phyloP scores from a whole-genome alignment of 257 asterid species.

The Solanum bulbocastanum region DNA sequence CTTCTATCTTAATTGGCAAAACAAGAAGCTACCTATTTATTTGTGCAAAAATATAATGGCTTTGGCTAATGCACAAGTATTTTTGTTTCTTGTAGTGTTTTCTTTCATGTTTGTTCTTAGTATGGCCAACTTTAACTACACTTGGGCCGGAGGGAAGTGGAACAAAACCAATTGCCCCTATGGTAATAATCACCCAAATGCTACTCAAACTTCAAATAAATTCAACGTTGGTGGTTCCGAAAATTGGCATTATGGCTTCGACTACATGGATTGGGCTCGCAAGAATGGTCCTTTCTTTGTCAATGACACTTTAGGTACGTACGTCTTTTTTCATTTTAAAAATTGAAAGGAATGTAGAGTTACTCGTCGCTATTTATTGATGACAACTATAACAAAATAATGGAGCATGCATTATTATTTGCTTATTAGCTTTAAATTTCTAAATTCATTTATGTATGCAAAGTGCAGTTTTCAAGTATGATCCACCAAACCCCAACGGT shows the following conservation, averaged over 20 bases:
- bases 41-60: conserved; percentile 6
- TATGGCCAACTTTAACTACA: conserved; percentile 20
- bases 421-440: not conserved
- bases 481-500: conserved; percentile 49
- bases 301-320: conserved; percentile 46
- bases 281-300: conserved; percentile 46
- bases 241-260: conserved; percentile 57
- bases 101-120: not conserved
- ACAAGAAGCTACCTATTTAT: not conserved
- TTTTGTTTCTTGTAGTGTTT: conserved; percentile 2
- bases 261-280: conserved; percentile 63
- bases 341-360: not conserved
- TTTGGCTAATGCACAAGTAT: not conserved
- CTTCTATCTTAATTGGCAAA: not conserved
- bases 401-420: too few species aligned
- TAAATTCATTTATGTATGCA: not conserved
- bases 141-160: conserved; percentile 14
- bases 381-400: too few species aligned
- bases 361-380: not conserved
- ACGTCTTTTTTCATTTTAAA: not conserved
- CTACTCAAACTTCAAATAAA: conserved; percentile 16
- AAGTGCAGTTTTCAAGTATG: conserved; percentile 42
- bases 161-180: conserved; percentile 19
- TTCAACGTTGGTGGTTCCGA: conserved; percentile 47
- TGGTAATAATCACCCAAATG: conserved; percentile 15